Evolutionary conservation across 768 basidiomycete genomes (phyloP), one percentile per base, ranked within the genome.

Genomic region (Inosperma sp.): DNA sequence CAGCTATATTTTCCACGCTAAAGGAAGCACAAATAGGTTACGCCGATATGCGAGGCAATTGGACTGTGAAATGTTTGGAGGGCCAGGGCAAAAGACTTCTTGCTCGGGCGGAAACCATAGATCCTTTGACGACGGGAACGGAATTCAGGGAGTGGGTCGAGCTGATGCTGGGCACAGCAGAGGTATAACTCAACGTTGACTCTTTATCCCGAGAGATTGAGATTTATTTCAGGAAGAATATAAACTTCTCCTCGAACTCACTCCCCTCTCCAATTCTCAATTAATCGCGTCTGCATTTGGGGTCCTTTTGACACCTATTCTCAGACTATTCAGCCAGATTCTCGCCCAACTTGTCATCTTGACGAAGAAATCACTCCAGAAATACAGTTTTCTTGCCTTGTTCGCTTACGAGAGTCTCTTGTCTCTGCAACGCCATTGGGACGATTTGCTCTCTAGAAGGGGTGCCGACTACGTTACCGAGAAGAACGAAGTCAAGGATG

Each of bases 21-120:
- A 81, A 75, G 59, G 89, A 92, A 16, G 87, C 88, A 5, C 88
- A 89, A 65, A 75, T 76, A 49, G 89, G 89, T 1, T 91, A 88
- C 54, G 89, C 87, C 0, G 88, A 91, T 56, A 92, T 92, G 88
- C 78, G 90, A 22, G 88, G 88, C 9, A 75, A 72, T 10, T 92
- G 90, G 90, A 76, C 73, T 34, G 77, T 77, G 54, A 88, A 84
- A 59, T 86, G 87, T 47, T 64, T 91, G 17, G 90, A 92, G 59
- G 72, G 72, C 6, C 82, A 83, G 56, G 86, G 80, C 2, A 84
- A 83, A 57, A 72, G 86, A 7, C 72, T 85, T 7, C 70, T 89
- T 1, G 86, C 87, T 27, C 70, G 86, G 10, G 82, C 84, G 1
- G 86, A 88, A 51, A 84, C 77, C 0, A 71, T 82, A 7, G 85